Conservation (phyloP, 305 asterid genomes). For the Euphrasia arctica region DNA sequence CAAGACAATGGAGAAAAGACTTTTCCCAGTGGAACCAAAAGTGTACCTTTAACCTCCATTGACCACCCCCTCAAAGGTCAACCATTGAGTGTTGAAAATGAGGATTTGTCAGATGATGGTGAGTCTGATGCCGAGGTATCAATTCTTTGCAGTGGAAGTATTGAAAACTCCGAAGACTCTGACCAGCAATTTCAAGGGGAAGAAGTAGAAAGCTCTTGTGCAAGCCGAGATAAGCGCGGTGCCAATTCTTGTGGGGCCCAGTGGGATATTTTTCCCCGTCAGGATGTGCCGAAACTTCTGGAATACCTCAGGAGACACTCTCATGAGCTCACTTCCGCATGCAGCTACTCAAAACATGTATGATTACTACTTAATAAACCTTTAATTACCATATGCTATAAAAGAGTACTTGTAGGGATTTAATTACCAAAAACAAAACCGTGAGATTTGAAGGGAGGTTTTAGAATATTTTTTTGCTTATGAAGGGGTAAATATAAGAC, state of each 20-base stretch:
- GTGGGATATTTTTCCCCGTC: slow-evolving; percentile 87
- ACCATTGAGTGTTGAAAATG: slow-evolving; percentile 34
- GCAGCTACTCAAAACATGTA: slow-evolving; percentile 59
- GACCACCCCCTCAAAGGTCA: slow-evolving; percentile 42
- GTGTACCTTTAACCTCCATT: slow-evolving; percentile 46
- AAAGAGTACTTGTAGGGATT: not conserved
- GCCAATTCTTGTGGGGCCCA: slow-evolving; percentile 66
- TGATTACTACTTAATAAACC: slow-evolving; percentile 20
- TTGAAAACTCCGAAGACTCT: slow-evolving; percentile 64
- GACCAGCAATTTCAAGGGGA: slow-evolving; percentile 53
- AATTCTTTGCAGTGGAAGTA: slow-evolving; percentile 60
- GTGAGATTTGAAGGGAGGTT: too few species aligned
- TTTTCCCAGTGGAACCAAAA: slow-evolving; percentile 47
- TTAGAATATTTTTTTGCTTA: too few species aligned
- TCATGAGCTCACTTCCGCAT: slow-evolving; percentile 53
- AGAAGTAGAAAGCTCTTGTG: slow-evolving; percentile 46
- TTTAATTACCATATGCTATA: slow-evolving; percentile 3
- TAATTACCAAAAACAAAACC: too few species aligned
- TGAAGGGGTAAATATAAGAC: too few species aligned
- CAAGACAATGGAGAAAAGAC: slow-evolving; percentile 46
- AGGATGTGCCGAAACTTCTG: slow-evolving; percentile 86
- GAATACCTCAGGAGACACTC: slow-evolving; percentile 75
- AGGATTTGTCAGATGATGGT: slow-evolving; percentile 48
- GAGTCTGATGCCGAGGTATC: slow-evolving; percentile 73
- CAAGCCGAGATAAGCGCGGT: slow-evolving; percentile 41